Evolutionary conservation across 192 early-diverging fungal genomes (phyloP).

Genomic region (Backusella westeae): DNA sequence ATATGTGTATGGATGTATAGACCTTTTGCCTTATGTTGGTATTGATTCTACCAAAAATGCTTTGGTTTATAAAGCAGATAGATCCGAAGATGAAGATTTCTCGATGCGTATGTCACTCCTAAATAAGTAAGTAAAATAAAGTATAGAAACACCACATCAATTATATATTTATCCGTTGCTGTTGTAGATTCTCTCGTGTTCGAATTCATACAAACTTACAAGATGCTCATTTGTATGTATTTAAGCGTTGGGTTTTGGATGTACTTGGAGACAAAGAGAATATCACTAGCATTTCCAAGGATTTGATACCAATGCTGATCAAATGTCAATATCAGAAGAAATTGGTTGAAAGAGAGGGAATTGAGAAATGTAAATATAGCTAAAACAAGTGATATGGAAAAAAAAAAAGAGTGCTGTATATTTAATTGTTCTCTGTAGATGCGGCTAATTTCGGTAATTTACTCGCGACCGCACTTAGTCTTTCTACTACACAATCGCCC

Average conservation of each 20-base stretch:
- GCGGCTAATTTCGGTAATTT: constrained; percentile 17
- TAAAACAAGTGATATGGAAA: background rate
- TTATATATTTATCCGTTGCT: constrained; percentile 22
- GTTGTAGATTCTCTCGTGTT: constrained; percentile 78
- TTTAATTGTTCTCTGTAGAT: constrained; percentile 12
- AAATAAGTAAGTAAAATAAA: constrained; percentile 31
- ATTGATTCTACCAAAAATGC: constrained; percentile 45
- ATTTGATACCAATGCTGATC: constrained; percentile 85
- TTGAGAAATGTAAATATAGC: constrained; percentile 55
- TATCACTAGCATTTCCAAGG: constrained; percentile 74
- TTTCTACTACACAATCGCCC: constrained; percentile 35
- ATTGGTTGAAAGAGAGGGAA: constrained; percentile 62
- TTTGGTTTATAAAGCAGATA: constrained; percentile 39
- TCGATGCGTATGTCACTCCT: constrained; percentile 53
- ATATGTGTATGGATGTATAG: constrained; percentile 15
- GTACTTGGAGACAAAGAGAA: constrained; percentile 62
- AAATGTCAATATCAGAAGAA: constrained; percentile 78
- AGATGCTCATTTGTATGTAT: constrained; percentile 92
- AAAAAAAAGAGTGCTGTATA: background rate
- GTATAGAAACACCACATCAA: background rate
- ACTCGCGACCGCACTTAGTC: constrained; percentile 33
- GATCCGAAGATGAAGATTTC: constrained; percentile 56
- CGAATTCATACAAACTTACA: constrained; percentile 78
- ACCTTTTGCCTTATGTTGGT: constrained; percentile 46
- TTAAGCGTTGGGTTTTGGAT: constrained; percentile 93